These are phyloP conservation scores for Trametes punicea DNA, from an alignment of 768 basidiomycete genomes.

Conservation along the genomic window DNA sequence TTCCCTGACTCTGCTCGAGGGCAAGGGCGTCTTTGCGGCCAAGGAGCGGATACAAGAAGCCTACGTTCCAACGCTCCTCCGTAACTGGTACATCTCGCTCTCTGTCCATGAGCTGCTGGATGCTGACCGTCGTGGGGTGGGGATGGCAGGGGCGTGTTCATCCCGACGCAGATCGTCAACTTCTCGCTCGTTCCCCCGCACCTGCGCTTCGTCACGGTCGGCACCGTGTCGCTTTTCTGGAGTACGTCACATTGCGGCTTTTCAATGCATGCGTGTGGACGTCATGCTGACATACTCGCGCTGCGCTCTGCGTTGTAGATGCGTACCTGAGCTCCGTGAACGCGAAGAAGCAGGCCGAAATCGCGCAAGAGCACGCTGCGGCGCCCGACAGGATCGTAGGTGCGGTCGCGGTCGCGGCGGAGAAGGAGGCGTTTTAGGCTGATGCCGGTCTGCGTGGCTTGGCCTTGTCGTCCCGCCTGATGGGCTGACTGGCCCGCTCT, in stretches of 20 bases:
- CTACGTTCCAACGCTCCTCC: slow-evolving; percentile 69
- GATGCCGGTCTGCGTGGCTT: too few species aligned
- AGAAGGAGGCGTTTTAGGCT: neutral
- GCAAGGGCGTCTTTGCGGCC: slow-evolving; percentile 54
- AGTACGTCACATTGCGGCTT: slow-evolving; percentile 45
- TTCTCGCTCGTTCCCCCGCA: slow-evolving; percentile 76
- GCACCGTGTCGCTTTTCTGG: slow-evolving; percentile 80
- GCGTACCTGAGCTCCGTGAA: slow-evolving; percentile 33
- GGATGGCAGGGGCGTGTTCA: slow-evolving; percentile 59
- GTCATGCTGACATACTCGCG: neutral
- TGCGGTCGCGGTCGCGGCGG: neutral
- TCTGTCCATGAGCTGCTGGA: neutral
- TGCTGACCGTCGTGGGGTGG: neutral
- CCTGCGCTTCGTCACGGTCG: slow-evolving; percentile 68
- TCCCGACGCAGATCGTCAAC: slow-evolving; percentile 77
- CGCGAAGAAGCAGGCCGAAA: slow-evolving; percentile 15
- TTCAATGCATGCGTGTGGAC: neutral
- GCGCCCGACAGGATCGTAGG: neutral
- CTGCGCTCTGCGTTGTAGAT: too few species aligned
- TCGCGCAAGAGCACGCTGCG: neutral
- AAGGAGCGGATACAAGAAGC: slow-evolving; percentile 52
- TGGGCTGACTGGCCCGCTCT: too few species aligned
- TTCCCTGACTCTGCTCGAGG: slow-evolving; percentile 78
- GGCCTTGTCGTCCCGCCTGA: too few species aligned
- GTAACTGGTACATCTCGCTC: slow-evolving; percentile 57